Base-by-base conservation (phyloP, 2,329 filamentous ascomycete species). In the Fusarium xyrophilum region DNA sequence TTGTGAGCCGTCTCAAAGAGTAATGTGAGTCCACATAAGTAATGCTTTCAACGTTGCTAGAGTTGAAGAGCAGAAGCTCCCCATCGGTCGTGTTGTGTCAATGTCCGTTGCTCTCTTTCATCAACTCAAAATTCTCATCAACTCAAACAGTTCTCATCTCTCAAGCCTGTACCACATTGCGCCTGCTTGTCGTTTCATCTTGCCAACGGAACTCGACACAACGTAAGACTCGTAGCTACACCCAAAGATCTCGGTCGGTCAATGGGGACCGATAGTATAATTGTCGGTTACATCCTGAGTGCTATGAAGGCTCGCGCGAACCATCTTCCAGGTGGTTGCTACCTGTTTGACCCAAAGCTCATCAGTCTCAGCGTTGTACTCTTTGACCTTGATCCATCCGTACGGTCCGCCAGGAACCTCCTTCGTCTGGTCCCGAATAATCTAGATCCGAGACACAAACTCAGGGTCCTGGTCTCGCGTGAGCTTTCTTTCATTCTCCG, bases 191-290 rank as follows among this genome's bases (percentile, higher is more conserved):
- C 30, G 30, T 32, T 14, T 32, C 30, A 32, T 32, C 30, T 14
- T 32, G 30, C 2, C 13, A 30, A 30, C 13, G 30, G 14, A 30
- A 9, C 14, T 47, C 10, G 7, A 23, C 3, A 10, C 2, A 0
- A 3, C 5, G 13, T 5, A 15, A n/a, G 19, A 12, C 25, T 21
- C 10, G 15, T 2, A 8, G 9, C 3, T 4, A 17, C 3, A 21
- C 7, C 6, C 10, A 46, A 4, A 21, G 13, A 21, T 21, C 2
- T 12, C 3, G 2, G 27, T 3, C 7, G 7, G 4, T 46, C 14
- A 46, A 30, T 46, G 19, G 1, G n/a, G 43, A 9, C 43, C 27
- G 10, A 46, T 21, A 8, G 0, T 12, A 6, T 21, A 46, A 10
- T 33, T 30, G 5, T 12, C 9, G 28, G 6, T 13, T 12, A 7